phyloP scores from a whole-genome alignment of 345 rosid genomes.

The Erysimum cheiranthoides region DNA sequence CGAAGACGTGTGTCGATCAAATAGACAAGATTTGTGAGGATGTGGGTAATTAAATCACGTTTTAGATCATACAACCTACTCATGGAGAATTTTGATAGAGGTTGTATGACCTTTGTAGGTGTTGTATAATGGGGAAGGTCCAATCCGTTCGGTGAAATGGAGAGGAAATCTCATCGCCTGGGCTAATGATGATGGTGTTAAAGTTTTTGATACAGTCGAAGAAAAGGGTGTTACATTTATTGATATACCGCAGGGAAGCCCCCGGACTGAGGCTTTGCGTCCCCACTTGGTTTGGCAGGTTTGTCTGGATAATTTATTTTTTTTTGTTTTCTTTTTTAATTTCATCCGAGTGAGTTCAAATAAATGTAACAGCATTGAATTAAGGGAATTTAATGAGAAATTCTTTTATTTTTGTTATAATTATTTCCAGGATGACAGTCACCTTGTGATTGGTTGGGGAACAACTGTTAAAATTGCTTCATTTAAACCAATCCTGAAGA shows the following conservation, averaged over 20 bases:
- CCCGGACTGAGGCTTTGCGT: conserved; percentile 83
- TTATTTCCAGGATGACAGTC: conserved; percentile 72
- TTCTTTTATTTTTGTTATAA: not conserved
- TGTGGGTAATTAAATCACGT: not conserved
- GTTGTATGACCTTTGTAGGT: conserved; percentile 52
- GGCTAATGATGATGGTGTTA: conserved; percentile 98
- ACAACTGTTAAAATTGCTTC: conserved; percentile 88
- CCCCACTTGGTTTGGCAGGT: conserved; percentile 99
- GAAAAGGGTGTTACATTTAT: conserved; percentile 93
- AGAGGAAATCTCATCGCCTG: conserved; percentile 92
- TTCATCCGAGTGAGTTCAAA: conserved; percentile 7
- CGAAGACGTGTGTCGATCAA: conserved; percentile 90
- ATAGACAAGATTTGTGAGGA: conserved; percentile 75
- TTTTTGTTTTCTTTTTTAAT: not conserved
- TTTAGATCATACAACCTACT: not conserved
- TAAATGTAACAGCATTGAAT: conserved; percentile 2
- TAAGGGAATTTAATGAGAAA: not conserved
- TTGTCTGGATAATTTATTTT: conserved; percentile 37
- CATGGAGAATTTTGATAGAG: conserved; percentile 18
- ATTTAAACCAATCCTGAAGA: conserved; percentile 65
- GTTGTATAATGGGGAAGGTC: conserved; percentile 98
- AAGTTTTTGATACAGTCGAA: conserved; percentile 90
- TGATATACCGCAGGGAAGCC: conserved; percentile 92
- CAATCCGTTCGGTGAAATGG: conserved; percentile 94
- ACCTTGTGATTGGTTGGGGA: conserved; percentile 99